phyloP scores from a whole-genome alignment of 2,329 filamentous ascomycete genomes.

The Aureobasidium leucospermi region DNA sequence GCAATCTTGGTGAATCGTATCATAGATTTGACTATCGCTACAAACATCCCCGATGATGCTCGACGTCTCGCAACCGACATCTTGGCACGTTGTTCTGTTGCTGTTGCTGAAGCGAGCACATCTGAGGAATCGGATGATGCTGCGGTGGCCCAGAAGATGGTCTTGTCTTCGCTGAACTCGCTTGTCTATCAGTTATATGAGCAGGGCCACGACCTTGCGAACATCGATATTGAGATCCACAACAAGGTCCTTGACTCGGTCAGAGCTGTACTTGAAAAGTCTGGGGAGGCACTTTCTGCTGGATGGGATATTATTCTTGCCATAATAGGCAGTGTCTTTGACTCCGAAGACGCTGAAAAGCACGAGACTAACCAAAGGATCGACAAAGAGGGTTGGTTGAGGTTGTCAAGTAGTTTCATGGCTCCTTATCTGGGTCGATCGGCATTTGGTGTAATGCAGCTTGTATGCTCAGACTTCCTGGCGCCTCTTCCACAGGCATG shows the following conservation, averaged over 20 bases:
- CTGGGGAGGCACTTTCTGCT: conserved; percentile 71
- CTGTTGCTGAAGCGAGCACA: conserved; percentile 46
- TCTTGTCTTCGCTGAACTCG: conserved; percentile 34
- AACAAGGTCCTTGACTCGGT: conserved; percentile 60
- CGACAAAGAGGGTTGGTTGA: conserved; percentile 20
- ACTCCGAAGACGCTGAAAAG: conserved; percentile 24
- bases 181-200: conserved; percentile 35
- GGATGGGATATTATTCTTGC: conserved; percentile 85
- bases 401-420: conserved; percentile 30
- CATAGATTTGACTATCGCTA: conserved; percentile 38
- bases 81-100: conserved; percentile 39
- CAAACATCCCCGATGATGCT: conserved; percentile 34
- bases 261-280: conserved; percentile 73
- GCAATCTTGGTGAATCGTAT: conserved; percentile 52
- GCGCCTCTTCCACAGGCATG: conserved; percentile 59
- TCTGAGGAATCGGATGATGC: conserved; percentile 36
- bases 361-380: conserved; percentile 11
- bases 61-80: conserved; percentile 44
- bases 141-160: conserved; percentile 25
- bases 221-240: conserved; percentile 51
- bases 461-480: conserved; percentile 93
- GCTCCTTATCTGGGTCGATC: conserved; percentile 74
- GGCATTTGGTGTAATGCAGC: conserved; percentile 80
- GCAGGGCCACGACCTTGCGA: conserved; percentile 22
- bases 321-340: conserved; percentile 76